Base-by-base conservation (phyloP, 306 rosid species). In the Vigna unguiculata region DNA sequence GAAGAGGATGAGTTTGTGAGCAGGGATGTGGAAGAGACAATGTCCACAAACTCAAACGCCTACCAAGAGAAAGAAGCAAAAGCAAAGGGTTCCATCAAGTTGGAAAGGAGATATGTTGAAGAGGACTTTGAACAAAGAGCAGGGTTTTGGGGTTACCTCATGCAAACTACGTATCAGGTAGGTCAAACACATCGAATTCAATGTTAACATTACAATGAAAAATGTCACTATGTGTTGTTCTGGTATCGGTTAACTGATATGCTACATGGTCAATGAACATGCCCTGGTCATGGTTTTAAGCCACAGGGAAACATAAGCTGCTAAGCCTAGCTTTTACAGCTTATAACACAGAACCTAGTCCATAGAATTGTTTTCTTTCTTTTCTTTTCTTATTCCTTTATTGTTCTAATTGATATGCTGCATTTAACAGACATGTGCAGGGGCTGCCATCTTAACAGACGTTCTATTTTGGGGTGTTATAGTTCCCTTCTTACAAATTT, bases 381-480 rank as follows among this genome's bases (percentile, higher is more conserved):
- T n/a, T n/a, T n/a, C 8, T n/a, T 30, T 61, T 11, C 13, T 46
- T 48, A 24, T 46, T 57, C 24, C 82, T 48, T 87, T 19, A 78
- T 83, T 51, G 59, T 46, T 80, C 48, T 69, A 20, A 76, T 63
- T 90, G 41, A 85, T 77, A n/a, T 68, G 49, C 63, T 76, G 22
- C 45, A 66, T 60, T 60, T 71, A 57, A 76, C 86, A 93, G 98
- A 90, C 93, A 19, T 83, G 92, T 57, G 96, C 93, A 70, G 98
- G 98, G 28, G 97, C 98, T 70, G 91, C 82, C 53, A 77, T 88
- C 60, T 51, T 93, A 53, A 90, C 98, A 6, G 97, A 93, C 70
- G 14, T 91, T 21, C 90, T 93, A 25, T 93, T 91, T 75, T 93
- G 98, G 98, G 62, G 93, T 53, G 79, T 93, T 43, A 91, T 93